phyloP scores from a whole-genome alignment of 164 flowering plant species.

The Tetrastigma voinierianum region DNA sequence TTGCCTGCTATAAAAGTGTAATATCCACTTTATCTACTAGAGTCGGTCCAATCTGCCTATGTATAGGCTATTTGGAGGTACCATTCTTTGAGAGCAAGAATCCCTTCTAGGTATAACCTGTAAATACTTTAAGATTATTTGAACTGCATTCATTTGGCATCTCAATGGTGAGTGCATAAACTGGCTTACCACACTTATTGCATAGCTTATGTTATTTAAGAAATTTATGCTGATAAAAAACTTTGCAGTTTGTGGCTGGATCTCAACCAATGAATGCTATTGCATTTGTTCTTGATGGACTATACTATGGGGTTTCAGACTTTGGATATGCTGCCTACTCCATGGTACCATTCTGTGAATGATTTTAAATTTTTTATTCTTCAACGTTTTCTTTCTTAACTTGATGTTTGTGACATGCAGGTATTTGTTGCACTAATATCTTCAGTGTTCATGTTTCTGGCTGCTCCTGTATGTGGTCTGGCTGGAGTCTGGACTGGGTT shows the following conservation, averaged over 20 bases:
- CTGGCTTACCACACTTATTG: too few relatives aligned
- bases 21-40: too few relatives aligned
- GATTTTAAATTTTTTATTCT: neutral
- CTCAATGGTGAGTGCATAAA: too few relatives aligned
- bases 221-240: neutral
- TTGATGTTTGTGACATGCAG: conserved; percentile 31
- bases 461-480: conserved; percentile 75
- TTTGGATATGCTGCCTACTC: conserved; percentile 92
- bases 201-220: too few relatives aligned
- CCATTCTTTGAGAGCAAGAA: too few relatives aligned
- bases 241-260: conserved; percentile 90
- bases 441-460: conserved; percentile 57
- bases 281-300: conserved; percentile 96
- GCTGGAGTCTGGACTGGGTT: conserved; percentile 92
- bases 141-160: too few relatives aligned
- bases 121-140: too few relatives aligned
- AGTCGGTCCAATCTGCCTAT: too few relatives aligned
- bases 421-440: conserved; percentile 62
- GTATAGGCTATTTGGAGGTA: too few relatives aligned
- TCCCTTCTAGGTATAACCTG: too few relatives aligned
- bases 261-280: conserved; percentile 94
- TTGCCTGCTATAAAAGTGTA: too few relatives aligned
- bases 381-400: neutral
- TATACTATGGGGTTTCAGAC: conserved; percentile 96
- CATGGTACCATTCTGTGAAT: conserved; percentile 48